A percentile compares a stretch with the other conserved stretches of the same genome.
These are phyloP conservation scores for Lathyrus tuberosus DNA, from an alignment of 306 rosid species.

Conservation along the genomic window DNA sequence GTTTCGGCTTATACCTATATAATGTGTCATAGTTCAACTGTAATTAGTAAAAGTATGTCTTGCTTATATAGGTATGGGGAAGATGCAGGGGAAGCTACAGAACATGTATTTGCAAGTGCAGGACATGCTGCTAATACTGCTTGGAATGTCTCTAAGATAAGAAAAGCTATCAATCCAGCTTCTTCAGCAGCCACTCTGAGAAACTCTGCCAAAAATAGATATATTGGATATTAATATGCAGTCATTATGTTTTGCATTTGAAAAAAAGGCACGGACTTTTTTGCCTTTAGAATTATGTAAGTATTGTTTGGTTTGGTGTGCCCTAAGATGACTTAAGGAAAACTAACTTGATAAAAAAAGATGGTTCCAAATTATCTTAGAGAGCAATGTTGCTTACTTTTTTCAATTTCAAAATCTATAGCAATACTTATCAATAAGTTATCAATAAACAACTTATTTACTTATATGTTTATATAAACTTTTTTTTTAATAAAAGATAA, in stretches of 20 bases:
- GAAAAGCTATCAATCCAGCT: slow-evolving; percentile 86
- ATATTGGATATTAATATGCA: slow-evolving; percentile 24
- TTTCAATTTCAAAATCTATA: neutral
- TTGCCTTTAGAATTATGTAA: neutral
- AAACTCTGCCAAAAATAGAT: slow-evolving; percentile 50
- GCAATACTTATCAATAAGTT: too few relatives aligned
- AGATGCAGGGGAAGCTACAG: slow-evolving; percentile 84
- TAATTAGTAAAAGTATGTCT: neutral
- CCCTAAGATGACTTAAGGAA: neutral
- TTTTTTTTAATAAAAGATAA: too few relatives aligned
- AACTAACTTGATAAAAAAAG: neutral
- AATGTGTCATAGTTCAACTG: too few relatives aligned
- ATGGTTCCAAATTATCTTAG: neutral
- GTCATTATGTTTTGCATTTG: slow-evolving; percentile 14
- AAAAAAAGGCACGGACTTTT: neutral
- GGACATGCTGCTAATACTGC: slow-evolving; percentile 79
- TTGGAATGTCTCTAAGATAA: slow-evolving; percentile 80
- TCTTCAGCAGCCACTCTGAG: slow-evolving; percentile 56
- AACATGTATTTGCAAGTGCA: slow-evolving; percentile 71
- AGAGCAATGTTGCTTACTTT: neutral
- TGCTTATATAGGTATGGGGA: slow-evolving; percentile 63
- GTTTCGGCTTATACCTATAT: too few relatives aligned
- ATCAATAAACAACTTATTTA: too few relatives aligned
- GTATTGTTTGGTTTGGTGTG: slow-evolving; percentile 9
- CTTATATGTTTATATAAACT: too few relatives aligned